These are phyloP conservation scores for Fonsecaea nubica DNA, from an alignment of 2,329 filamentous ascomycete genomes.

Conservation along the genomic window DNA sequence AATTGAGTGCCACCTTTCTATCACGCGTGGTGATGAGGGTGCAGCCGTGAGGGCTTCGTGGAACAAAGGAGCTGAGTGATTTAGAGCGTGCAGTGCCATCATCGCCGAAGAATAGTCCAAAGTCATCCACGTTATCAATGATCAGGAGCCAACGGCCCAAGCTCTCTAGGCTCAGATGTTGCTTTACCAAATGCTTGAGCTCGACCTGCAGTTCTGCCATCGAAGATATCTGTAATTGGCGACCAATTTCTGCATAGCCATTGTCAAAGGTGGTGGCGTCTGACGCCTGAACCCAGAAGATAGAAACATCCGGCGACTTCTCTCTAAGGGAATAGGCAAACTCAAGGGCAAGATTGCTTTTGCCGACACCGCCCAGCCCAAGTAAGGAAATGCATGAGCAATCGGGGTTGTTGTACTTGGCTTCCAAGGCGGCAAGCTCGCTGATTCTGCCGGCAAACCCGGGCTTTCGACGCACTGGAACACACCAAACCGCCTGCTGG, in stretches of 20 bases:
- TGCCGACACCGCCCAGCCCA: slow-evolving; percentile 42
- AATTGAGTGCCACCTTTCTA: neutral
- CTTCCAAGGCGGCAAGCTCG: slow-evolving; percentile 17
- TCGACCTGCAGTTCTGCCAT: slow-evolving; percentile 23
- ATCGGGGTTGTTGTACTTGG: slow-evolving; percentile 11
- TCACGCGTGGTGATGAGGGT: slow-evolving; percentile 26
- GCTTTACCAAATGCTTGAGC: slow-evolving; percentile 23
- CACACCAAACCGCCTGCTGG: neutral
- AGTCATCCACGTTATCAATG: slow-evolving; percentile 37
- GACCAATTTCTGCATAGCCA: slow-evolving; percentile 20
- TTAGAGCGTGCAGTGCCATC: neutral
- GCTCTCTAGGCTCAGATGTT: slow-evolving; percentile 3
- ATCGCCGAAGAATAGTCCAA: slow-evolving; percentile 10
- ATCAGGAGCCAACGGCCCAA: slow-evolving; percentile 32
- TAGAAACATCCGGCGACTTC: slow-evolving; percentile 15
- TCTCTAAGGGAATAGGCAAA: slow-evolving; percentile 22
- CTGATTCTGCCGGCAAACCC: slow-evolving; percentile 28
- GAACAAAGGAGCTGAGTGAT: slow-evolving; percentile 19
- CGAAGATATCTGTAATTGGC: slow-evolving; percentile 15
- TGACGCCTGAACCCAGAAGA: slow-evolving; percentile 31
- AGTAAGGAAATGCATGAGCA: slow-evolving; percentile 22
- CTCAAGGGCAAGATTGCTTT: slow-evolving; percentile 41
- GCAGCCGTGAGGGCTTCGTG: slow-evolving; percentile 29
- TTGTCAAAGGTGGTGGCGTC: slow-evolving; percentile 22
- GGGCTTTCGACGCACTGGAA: neutral